Conservation (phyloP, 2,329 filamentous ascomycete species). For the Anthostomella pinea region DNA sequence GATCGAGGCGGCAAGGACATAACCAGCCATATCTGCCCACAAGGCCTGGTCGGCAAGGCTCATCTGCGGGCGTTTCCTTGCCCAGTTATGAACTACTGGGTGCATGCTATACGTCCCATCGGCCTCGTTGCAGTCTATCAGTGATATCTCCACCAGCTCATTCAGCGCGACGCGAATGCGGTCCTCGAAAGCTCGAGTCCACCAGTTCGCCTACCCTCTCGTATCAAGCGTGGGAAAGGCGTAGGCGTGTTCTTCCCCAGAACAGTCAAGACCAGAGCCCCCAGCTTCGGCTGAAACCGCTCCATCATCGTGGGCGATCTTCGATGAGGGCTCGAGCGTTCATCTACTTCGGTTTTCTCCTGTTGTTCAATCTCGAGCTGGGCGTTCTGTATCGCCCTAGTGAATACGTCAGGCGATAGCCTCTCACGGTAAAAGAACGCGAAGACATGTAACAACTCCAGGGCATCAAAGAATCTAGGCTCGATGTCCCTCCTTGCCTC, state of each 20-base stretch:
- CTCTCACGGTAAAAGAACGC: constrained; percentile 5
- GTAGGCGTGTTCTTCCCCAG: neutral
- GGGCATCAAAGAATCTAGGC: constrained; percentile 1
- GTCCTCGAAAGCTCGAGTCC: neutral
- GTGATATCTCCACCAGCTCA: constrained; percentile 3
- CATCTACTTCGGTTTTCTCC: neutral
- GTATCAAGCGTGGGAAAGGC: neutral
- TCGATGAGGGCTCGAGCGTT: neutral
- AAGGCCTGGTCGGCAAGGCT: constrained; percentile 4
- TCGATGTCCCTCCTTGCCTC: neutral
- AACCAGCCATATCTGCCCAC: constrained; percentile 7
- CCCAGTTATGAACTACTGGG: constrained; percentile 6
- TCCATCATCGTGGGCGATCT: no score
- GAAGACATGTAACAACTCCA: constrained; percentile 3
- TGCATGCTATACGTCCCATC: constrained; percentile 5
- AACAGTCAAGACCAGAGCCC: neutral
- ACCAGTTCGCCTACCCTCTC: neutral
- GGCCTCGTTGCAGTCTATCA: constrained; percentile 2
- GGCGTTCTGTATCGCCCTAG: constrained; percentile 1
- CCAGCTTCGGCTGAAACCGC: neutral
- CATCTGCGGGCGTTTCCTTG: constrained; percentile 4
- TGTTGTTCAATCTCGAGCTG: constrained; percentile 1
- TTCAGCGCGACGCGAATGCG: constrained; percentile 2
- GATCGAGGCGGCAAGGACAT: constrained; percentile 4
- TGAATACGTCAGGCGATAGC: constrained; percentile 2